Evolutionary conservation across 345 rosid genomes (phyloP).

Genomic region (Lepidium sativum): DNA sequence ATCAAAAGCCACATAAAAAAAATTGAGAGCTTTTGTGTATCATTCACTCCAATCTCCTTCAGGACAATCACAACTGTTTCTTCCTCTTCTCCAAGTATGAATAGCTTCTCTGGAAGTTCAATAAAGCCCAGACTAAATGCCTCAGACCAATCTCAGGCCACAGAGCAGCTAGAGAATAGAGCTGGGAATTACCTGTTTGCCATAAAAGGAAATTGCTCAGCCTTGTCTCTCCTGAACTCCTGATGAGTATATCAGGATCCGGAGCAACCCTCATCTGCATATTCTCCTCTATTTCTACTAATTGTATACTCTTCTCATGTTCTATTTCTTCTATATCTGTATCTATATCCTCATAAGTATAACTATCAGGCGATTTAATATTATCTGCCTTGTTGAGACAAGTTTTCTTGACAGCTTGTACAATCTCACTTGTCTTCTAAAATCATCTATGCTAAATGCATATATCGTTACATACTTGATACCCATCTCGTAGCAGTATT

Average conservation of each 20-base stretch:
- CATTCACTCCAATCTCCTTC: neutral
- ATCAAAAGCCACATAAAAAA: neutral
- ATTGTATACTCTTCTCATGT: conserved; percentile 16
- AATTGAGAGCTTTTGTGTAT: neutral
- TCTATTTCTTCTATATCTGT: neutral
- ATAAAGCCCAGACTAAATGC: conserved; percentile 56
- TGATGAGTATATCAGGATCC: conserved; percentile 57
- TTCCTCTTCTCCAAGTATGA: conserved; percentile 60
- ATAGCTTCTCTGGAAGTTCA: conserved; percentile 53
- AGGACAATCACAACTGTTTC: conserved; percentile 33
- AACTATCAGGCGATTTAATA: neutral
- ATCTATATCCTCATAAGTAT: neutral
- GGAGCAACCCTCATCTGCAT: conserved; percentile 76
- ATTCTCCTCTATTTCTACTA: conserved; percentile 49
- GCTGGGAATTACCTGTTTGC: conserved; percentile 52
- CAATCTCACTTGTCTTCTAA: conserved; percentile 65
- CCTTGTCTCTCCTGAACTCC: conserved; percentile 73
- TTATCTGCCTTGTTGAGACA: conserved; percentile 35
- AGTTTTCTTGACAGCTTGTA: conserved; percentile 60
- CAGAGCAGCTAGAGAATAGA: conserved; percentile 56
- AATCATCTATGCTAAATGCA: conserved; percentile 83
- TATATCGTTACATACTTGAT: conserved; percentile 53
- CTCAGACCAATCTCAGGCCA: conserved; percentile 83
- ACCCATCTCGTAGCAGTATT: conserved; percentile 63
- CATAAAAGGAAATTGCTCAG: conserved; percentile 73